Evolutionary conservation across 148 eudicot genomes (phyloP).

Genomic region (Tetragonia tetragonoides): DNA sequence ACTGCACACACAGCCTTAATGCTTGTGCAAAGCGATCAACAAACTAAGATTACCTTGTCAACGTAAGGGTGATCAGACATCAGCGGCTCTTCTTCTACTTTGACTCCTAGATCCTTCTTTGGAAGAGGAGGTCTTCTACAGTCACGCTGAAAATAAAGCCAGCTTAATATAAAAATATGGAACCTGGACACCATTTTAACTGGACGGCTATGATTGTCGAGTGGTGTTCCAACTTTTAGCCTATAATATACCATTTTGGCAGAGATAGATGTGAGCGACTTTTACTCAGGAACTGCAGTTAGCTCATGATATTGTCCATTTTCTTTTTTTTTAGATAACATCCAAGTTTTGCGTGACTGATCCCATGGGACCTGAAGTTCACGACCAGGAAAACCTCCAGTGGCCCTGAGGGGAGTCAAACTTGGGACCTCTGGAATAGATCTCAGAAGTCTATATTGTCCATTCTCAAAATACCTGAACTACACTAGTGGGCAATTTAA

Average conservation of each 20-base stretch:
- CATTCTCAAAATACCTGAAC: background rate
- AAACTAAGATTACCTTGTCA: constrained; percentile 58
- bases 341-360: too few species aligned
- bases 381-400: too few species aligned
- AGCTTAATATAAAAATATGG: background rate
- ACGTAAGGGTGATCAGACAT: constrained; percentile 92
- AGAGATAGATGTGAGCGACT: background rate
- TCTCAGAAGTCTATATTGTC: too few species aligned
- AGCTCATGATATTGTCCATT: background rate
- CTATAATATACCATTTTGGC: background rate
- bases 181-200: background rate
- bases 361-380: too few species aligned
- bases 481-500: background rate
- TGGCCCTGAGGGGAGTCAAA: too few species aligned
- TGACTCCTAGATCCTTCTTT: constrained; percentile 75
- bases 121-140: constrained; percentile 89
- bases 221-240: background rate
- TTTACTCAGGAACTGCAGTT: background rate
- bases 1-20: background rate
- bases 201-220: background rate
- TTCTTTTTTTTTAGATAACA: background rate
- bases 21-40: background rate
- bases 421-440: too few species aligned
- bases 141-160: constrained; percentile 64
- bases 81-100: constrained; percentile 81